These are phyloP conservation scores for Macroventuria anomochaeta DNA, from an alignment of 2,329 filamentous ascomycete genomes.

Conservation along the genomic window DNA sequence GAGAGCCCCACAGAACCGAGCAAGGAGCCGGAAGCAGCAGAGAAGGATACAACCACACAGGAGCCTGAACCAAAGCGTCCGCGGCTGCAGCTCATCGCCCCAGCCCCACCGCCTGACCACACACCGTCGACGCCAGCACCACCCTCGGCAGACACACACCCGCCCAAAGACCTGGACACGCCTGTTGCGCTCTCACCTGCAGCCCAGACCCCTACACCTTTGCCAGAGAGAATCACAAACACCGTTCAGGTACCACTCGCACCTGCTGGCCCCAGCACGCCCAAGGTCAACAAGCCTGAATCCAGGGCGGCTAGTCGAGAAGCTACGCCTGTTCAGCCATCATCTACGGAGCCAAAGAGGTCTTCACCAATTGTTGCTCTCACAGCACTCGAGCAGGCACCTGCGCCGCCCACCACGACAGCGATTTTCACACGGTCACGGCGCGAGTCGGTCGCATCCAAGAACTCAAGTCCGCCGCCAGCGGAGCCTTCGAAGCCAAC, in stretches of 20 bases:
- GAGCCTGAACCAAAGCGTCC: conserved; percentile 43
- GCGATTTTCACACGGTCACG: conserved; percentile 45
- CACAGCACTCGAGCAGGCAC: conserved; percentile 6
- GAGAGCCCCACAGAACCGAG: conserved; percentile 23
- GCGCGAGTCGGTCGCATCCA: conserved; percentile 42
- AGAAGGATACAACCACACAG: conserved; percentile 35
- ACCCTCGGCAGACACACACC: conserved; percentile 15
- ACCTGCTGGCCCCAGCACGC: conserved; percentile 51
- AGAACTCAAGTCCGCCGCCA: conserved; percentile 32
- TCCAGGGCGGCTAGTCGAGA: conserved; percentile 20
- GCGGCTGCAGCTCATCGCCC: conserved; percentile 29
- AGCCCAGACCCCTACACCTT: conserved; percentile 18
- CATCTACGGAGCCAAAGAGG: conserved; percentile 22
- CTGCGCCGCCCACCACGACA: conserved; percentile 27
- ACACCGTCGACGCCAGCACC: conserved; percentile 14
- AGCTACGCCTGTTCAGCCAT: conserved; percentile 25
- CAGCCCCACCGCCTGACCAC: conserved; percentile 5
- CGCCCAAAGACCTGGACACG: conserved; percentile 14
- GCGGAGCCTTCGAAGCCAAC: conserved; percentile 25
- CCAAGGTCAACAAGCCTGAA: conserved; percentile 26
- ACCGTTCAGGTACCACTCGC: conserved; percentile 53
- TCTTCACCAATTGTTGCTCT: conserved; percentile 12
- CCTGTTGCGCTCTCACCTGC: conserved; percentile 25
- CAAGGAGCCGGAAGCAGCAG: conserved; percentile 34
- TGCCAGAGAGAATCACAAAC: conserved; percentile 20